phyloP scores from a whole-genome alignment of 352 stramenopile genomes.

The Peronospora tabacina region DNA sequence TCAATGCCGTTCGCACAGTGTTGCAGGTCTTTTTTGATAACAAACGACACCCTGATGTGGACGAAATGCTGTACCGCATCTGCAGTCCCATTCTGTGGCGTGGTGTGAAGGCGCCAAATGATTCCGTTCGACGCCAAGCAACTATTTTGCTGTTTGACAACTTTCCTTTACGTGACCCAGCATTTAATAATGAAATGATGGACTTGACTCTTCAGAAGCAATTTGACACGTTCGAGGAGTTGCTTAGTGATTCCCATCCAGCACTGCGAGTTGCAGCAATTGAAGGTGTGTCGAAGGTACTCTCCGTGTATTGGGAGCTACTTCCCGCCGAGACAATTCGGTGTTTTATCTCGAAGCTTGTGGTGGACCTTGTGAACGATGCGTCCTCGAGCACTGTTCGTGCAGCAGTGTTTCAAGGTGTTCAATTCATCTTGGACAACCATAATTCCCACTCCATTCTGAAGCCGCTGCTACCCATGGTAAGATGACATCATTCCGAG shows the following conservation, averaged over 20 bases:
- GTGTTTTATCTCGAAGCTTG: conserved; percentile 73
- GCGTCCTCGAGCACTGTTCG: conserved; percentile 65
- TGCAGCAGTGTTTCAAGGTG: conserved; percentile 72
- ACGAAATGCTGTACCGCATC: conserved; percentile 80
- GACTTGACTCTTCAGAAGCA: conserved; percentile 73
- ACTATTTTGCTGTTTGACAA: conserved; percentile 79
- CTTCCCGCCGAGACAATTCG: conserved; percentile 73
- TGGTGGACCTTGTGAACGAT: conserved; percentile 79
- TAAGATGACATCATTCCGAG: conserved; percentile 17
- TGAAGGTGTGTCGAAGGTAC: conserved; percentile 71
- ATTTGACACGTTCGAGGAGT: conserved; percentile 75
- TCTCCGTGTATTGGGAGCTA: conserved; percentile 83
- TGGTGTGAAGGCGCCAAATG: conserved; percentile 73
- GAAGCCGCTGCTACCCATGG: conserved; percentile 77
- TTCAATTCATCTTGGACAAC: conserved; percentile 84
- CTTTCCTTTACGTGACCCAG: conserved; percentile 70
- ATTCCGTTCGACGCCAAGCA: conserved; percentile 75
- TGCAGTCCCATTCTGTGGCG: conserved; percentile 83
- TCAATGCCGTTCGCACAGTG: conserved; percentile 53
- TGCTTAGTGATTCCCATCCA: conserved; percentile 67
- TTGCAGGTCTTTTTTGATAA: conserved; percentile 84
- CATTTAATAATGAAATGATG: conserved; percentile 71
- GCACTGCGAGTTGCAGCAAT: conserved; percentile 71
- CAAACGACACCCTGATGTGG: conserved; percentile 69
- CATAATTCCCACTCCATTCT: conserved; percentile 80